Evolutionary conservation across 1,284 basidiomycete genomes (phyloP), one percentile per base, ranked within the genome.

Genomic region (Naganishia albida): DNA sequence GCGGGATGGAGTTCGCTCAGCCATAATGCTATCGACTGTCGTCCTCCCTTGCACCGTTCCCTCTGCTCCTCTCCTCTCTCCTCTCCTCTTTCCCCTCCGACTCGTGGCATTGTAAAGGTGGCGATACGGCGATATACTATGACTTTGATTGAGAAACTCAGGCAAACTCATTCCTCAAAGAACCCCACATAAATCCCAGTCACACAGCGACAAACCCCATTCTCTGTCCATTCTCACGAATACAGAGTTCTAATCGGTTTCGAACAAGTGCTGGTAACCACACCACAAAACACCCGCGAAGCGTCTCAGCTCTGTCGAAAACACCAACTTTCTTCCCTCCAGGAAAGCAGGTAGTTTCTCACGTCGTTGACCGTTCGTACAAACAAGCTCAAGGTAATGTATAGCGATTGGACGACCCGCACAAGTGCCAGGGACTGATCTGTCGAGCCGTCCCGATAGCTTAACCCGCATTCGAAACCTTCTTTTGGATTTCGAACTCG

Each of bases 161-260:
- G 7, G 28, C n/a, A 48, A 50, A 48, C 26, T 40, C 57, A 49
- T 25, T 12, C 42, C 46, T 30, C 56, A 59, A 18, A 54, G 54
- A 55, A 20, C 57, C 51, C 49, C 49, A 60, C 34, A 30, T 28
- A 43, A 54, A 68, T 69, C 68, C 62, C 62, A 34, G 52, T 64
- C 62, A 65, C 34, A 53, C 28, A n/a, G 40, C 57, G 57, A 60
- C 57, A 49, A 39, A 60, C 46, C 16, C 51, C 34, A 50, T 40
- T 39, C 57, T 60, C 57, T 60, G 57, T 50, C 57, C 46, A 60
- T 60, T 49, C 48, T 40, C 23, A 15, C 46, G 48, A 60, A 50
- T 48, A 48, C 57, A 50, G 57, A 50, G 57, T 42, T n/a, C 20
- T 46, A 20, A 38, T 48, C 57, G 30, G 57, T 60, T 26, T 39